phyloP scores from a whole-genome alignment of 768 basidiomycete species.

The Boletus huronensis region DNA sequence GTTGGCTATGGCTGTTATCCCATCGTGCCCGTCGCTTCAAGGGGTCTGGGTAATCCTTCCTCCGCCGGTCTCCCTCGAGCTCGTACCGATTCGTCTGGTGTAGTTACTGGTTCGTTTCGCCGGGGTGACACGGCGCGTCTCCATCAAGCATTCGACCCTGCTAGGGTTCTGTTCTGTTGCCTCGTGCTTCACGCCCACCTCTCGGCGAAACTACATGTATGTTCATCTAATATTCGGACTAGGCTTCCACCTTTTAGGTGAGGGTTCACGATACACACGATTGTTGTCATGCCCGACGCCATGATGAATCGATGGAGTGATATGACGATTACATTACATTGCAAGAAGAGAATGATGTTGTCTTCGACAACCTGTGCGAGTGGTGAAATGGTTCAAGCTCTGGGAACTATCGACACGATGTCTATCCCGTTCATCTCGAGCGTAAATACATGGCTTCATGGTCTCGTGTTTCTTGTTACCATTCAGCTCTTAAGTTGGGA shows the following conservation, averaged over 20 bases:
- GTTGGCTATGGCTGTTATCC: background rate
- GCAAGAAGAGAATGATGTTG: background rate
- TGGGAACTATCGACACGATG: background rate
- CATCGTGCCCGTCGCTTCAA: background rate
- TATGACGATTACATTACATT: background rate
- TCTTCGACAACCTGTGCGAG: background rate
- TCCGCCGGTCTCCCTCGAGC: background rate
- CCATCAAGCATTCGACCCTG: background rate
- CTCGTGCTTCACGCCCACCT: background rate
- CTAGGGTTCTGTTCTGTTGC: background rate
- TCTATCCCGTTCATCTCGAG: too few species aligned
- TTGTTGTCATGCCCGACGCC: background rate
- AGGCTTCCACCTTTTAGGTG: background rate
- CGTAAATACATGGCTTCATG: too few species aligned
- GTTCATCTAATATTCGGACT: conserved; percentile 3
- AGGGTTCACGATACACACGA: background rate
- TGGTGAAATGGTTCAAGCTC: background rate
- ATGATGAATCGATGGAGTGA: background rate
- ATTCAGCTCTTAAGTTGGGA: too few species aligned
- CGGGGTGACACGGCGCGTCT: background rate
- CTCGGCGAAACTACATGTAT: background rate
- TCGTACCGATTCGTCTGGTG: background rate
- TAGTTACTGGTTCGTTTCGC: background rate
- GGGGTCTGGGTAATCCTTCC: background rate
- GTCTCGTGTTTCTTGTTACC: too few species aligned